Evolutionary conservation across 2,329 filamentous ascomycete genomes (phyloP).

Genomic region (Fusarium sp.): DNA sequence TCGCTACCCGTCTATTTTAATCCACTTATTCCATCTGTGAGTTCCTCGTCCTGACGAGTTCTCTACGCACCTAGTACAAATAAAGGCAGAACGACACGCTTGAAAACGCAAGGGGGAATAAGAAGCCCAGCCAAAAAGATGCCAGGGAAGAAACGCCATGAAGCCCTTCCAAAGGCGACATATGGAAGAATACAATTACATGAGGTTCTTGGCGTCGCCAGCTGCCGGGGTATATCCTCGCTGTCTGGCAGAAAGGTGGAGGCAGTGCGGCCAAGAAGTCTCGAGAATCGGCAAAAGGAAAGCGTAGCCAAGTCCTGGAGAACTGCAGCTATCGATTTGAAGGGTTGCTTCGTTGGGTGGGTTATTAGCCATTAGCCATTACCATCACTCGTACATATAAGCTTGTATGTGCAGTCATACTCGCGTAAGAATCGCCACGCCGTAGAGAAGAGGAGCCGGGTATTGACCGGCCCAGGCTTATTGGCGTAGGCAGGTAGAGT

Average conservation of each 20-base stretch:
- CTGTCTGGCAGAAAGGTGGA: slow-evolving; percentile 12
- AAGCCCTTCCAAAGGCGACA: slow-evolving; percentile 14
- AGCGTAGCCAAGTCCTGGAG: background rate
- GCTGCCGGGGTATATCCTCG: slow-evolving; percentile 23
- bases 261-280: slow-evolving; percentile 21
- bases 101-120: slow-evolving; percentile 22
- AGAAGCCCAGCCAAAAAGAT: slow-evolving; percentile 17
- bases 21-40: slow-evolving; percentile 13
- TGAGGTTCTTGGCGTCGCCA: slow-evolving; percentile 11
- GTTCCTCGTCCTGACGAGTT: slow-evolving; percentile 25
- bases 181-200: slow-evolving; percentile 35
- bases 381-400: slow-evolving; percentile 20
- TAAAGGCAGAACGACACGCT: slow-evolving; percentile 22
- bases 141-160: slow-evolving; percentile 28
- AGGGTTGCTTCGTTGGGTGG: slow-evolving; percentile 28
- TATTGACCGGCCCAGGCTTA: slow-evolving; percentile 5
- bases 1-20: slow-evolving; percentile 35
- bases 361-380: slow-evolving; percentile 33
- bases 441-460: slow-evolving; percentile 12
- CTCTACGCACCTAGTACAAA: slow-evolving; percentile 18
- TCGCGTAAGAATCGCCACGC: slow-evolving; percentile 10
- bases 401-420: slow-evolving; percentile 19
- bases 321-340: slow-evolving; percentile 18
- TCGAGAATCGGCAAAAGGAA: slow-evolving; percentile 9
- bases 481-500: slow-evolving; percentile 21